Base-by-base conservation (phyloP, 257 asterid genomes). In the Galeopsis tetrahit region DNA sequence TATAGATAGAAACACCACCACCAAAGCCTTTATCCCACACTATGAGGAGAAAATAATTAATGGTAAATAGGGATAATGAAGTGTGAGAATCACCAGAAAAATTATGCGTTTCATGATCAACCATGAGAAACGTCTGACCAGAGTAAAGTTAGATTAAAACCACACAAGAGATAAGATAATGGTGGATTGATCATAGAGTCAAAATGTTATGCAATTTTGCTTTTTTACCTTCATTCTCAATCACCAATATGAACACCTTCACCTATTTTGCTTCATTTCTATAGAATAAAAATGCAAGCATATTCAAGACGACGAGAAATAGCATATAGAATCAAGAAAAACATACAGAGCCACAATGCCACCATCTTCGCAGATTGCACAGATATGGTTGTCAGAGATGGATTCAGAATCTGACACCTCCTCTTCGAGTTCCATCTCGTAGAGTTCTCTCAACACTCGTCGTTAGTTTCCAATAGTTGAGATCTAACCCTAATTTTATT, bases 311-410 rank as follows among this genome's bases (percentile, higher is more conserved):
- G 15, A 53, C 42, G 38, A 28, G 61, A 57, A 17, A 3, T 70
- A 31, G 46, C 33, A 70, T 10, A 58, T 4, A 58, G 39, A 34
- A 28, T 52, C 36, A n/a, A 35, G 57, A 28, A 38, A 14, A 38
- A 42, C 77, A 53, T 64, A 73, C 77, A 87, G 69, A 8, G 3
- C 1, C 11, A 73, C 3, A 8, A 1, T 2, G 38, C 77, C 77
- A 10, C 77, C 77, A 40, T 73, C 56, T 52, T 73, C 77, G 82
- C 97, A 92, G 55, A 92, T 81, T 32, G 97, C 90, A 58, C 98
- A 90, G 8, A 90, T 87, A 53, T 75, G 70, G 72, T 88, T 97
- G 33, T 83, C 88, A 52, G 83, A 73, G 64, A 80, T 85, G 46
- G 74, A 84, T 6, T 82, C 92, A n/a, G 83, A 75, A 6, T 63